Base-by-base conservation (phyloP, 202 grass and related monocot genomes). In the Panicum hallii region DNA sequence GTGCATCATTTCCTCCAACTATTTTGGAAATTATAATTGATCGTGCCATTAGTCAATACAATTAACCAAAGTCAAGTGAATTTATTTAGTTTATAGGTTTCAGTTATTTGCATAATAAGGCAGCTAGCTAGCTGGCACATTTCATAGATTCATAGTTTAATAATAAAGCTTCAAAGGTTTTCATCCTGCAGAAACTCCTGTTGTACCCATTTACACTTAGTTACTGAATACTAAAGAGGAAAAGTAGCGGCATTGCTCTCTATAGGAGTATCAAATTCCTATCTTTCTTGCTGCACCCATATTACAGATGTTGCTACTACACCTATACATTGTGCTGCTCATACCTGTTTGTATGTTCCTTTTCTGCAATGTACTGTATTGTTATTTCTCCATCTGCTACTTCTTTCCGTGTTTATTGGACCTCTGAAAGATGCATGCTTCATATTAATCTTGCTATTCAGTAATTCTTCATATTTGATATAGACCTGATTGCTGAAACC, bases 281-380 rank as follows among this genome's bases (percentile, higher is more conserved):
- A n/a, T 62, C 43, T 84, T 65, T 7, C 48, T 68, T 53, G 8
- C 30, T 42, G 17, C 40, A 47, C 38, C 38, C 55, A 58, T 71
- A 48, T 57, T 43, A 82, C 40, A 49, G 11, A 22, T 15, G 36
- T 74, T 38, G 19, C 32, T 78, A 44, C n/a, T 72, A 46, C 7
- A 3, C 55, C 23, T 11, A 14, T 71, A 61, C 23, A 38, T 48
- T 58, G 4, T 57, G 70, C 13, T 71, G 11, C 57, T 34, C 0
- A 58, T 43, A 72, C 41, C 15, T 72, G 34, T 45, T 67, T 81
- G n/a, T 66, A 19, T 63, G 7, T 20, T 57, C 22, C 40, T 38
- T n/a, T 54, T 67, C 40, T 74, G 19, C 60, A n/a, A 74, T 67
- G 43, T 61, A 54, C 54, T 77, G 14, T 61, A 54, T 63, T 77